phyloP scores from a whole-genome alignment of 441 rosid species.

The Dalechampia spathulata region DNA sequence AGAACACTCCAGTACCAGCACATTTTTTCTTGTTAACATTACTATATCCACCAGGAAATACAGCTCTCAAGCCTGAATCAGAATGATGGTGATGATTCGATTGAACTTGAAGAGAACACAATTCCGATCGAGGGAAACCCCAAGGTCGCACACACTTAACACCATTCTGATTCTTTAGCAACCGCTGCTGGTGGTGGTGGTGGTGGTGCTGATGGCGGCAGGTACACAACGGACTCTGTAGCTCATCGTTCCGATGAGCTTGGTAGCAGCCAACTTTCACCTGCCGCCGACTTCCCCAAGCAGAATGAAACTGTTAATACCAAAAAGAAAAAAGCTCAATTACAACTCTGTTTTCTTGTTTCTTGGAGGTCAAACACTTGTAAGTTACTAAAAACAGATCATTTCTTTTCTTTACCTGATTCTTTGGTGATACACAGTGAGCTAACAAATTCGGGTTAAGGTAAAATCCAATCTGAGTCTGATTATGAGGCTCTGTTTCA shows the following conservation, averaged over 20 bases:
- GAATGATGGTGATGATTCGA: slow-evolving; percentile 2
- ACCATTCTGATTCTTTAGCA: slow-evolving; percentile 30
- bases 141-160: slow-evolving; percentile 21
- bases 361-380: neutral
- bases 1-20: slow-evolving; percentile 84
- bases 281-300: slow-evolving; percentile 30
- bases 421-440: slow-evolving; percentile 8
- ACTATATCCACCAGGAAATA: slow-evolving; percentile 36
- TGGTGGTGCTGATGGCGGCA: slow-evolving; percentile 22
- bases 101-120: slow-evolving; percentile 34
- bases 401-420: slow-evolving; percentile 9
- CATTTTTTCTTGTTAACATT: slow-evolving; percentile 32
- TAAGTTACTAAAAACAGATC: neutral
- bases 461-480: slow-evolving; percentile 19
- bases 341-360: neutral
- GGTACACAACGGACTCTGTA: too few species aligned
- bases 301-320: slow-evolving; percentile 19
- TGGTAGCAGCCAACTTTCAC: slow-evolving; percentile 17
- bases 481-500: slow-evolving; percentile 5
- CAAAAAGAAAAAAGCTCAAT: neutral
- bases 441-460: slow-evolving; percentile 16
- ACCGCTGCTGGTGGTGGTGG: slow-evolving; percentile 23
- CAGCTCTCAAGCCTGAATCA: slow-evolving; percentile 24
- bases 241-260: slow-evolving; percentile 10
- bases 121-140: slow-evolving; percentile 23